Conservation (phyloP, 768 basidiomycete species). For the Lactifluus rugatus region DNA sequence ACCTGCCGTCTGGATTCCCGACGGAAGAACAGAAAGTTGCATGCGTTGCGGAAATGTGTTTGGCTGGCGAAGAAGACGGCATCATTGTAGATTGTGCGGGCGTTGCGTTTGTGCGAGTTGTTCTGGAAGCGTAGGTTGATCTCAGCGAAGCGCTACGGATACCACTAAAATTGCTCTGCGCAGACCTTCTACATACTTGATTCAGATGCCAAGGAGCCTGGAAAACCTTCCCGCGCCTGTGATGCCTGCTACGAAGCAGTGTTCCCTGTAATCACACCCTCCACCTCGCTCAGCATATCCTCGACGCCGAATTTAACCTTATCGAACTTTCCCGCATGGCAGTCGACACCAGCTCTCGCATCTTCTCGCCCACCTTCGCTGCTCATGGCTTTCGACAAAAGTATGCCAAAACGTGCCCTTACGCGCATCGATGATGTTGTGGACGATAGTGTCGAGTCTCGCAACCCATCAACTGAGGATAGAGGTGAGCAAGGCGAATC, state of each 20-base stretch:
- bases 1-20: slow-evolving; percentile 89
- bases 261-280: slow-evolving; percentile 49
- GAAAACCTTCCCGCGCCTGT: slow-evolving; percentile 70
- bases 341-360: slow-evolving; percentile 32
- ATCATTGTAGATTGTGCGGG: slow-evolving; percentile 83
- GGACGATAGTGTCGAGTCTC: neutral
- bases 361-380: slow-evolving; percentile 23
- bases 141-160: neutral
- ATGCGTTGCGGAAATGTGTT: slow-evolving; percentile 76
- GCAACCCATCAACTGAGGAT: slow-evolving; percentile 1
- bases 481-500: slow-evolving; percentile 13
- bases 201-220: slow-evolving; percentile 31
- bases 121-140: slow-evolving; percentile 56
- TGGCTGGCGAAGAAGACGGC: slow-evolving; percentile 68
- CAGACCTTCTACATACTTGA: slow-evolving; percentile 83
- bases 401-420: slow-evolving; percentile 21
- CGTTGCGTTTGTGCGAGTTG: slow-evolving; percentile 79
- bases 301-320: slow-evolving; percentile 40
- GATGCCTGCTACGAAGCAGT: slow-evolving; percentile 80
- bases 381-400: slow-evolving; percentile 34
- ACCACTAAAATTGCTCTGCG: neutral
- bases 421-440: slow-evolving; percentile 20
- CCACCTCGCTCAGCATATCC: slow-evolving; percentile 17
- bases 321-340: slow-evolving; percentile 48
- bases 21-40: slow-evolving; percentile 70